phyloP scores from a whole-genome alignment of 495 filamentous ascomycete species.

The Neurospora hispaniola region DNA sequence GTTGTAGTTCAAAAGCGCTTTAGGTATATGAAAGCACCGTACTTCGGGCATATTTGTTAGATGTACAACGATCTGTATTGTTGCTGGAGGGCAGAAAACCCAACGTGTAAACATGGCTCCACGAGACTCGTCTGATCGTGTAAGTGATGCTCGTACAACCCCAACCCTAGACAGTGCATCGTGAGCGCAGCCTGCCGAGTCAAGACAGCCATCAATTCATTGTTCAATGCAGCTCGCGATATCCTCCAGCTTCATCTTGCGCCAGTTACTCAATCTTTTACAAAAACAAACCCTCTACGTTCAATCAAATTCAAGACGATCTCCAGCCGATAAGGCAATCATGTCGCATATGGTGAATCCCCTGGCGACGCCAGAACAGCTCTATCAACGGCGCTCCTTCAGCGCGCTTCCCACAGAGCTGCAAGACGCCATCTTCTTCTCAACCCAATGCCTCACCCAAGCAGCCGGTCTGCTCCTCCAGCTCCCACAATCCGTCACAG shows the following conservation, averaged over 20 bases:
- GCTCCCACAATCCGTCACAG: slow-evolving; percentile 79
- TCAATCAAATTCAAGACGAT: background rate
- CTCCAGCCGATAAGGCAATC: background rate
- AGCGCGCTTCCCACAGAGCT: slow-evolving; percentile 66
- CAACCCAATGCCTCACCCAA: slow-evolving; percentile 70
- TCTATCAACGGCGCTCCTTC: slow-evolving; percentile 42
- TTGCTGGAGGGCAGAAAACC: background rate
- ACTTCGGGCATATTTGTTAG: too few relatives aligned
- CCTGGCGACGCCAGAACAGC: slow-evolving; percentile 72
- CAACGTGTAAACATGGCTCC: too few relatives aligned
- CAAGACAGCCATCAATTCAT: background rate
- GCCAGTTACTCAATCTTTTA: background rate
- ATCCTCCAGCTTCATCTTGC: background rate
- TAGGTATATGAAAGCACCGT: too few relatives aligned
- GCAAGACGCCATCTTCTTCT: slow-evolving; percentile 58
- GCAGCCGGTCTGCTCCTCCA: slow-evolving; percentile 76
- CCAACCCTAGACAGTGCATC: background rate
- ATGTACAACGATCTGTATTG: background rate
- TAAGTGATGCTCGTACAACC: background rate
- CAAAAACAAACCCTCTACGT: background rate
- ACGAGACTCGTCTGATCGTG: background rate
- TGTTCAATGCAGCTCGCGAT: background rate
- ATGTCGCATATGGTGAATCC: slow-evolving; percentile 66
- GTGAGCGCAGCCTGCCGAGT: background rate
- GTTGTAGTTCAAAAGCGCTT: too few relatives aligned